These are phyloP conservation scores for Letharia lupina DNA, from an alignment of 495 filamentous ascomycete genomes.

Conservation along the genomic window DNA sequence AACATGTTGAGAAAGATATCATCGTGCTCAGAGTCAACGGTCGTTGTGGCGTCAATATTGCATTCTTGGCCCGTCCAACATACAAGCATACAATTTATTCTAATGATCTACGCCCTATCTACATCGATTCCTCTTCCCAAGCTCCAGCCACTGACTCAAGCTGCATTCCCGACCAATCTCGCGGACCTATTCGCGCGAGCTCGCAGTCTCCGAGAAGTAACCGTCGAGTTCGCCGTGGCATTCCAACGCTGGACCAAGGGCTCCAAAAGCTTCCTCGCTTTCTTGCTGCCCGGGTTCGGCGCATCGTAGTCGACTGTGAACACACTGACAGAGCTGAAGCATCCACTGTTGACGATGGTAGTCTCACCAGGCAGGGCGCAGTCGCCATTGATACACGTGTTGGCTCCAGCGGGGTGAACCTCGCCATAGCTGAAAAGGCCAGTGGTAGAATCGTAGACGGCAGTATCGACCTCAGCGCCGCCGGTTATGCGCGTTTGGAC, in stretches of 20 bases:
- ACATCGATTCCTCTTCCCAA: background rate
- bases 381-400: constrained; percentile 31
- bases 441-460: constrained; percentile 28
- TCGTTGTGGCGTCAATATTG: background rate
- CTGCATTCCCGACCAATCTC: background rate
- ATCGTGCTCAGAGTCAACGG: background rate
- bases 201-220: background rate
- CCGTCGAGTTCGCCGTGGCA: background rate
- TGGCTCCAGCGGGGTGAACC: constrained; percentile 15
- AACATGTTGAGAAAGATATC: background rate
- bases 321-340: constrained; percentile 27
- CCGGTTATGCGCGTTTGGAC: constrained; percentile 30
- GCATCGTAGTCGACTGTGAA: constrained; percentile 37
- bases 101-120: background rate
- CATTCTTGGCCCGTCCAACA: background rate
- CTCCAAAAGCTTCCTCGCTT: constrained; percentile 1
- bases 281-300: constrained; percentile 5
- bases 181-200: background rate
- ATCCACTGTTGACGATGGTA: constrained; percentile 25
- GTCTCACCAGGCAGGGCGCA: constrained; percentile 32
- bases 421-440: constrained; percentile 29
- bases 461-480: constrained; percentile 23
- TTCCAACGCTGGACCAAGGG: constrained; percentile 11
- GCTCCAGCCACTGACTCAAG: background rate
- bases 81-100: background rate